Conservation (phyloP, 192 early-diverging fungal species). For the Geranomyces variabilis region DNA sequence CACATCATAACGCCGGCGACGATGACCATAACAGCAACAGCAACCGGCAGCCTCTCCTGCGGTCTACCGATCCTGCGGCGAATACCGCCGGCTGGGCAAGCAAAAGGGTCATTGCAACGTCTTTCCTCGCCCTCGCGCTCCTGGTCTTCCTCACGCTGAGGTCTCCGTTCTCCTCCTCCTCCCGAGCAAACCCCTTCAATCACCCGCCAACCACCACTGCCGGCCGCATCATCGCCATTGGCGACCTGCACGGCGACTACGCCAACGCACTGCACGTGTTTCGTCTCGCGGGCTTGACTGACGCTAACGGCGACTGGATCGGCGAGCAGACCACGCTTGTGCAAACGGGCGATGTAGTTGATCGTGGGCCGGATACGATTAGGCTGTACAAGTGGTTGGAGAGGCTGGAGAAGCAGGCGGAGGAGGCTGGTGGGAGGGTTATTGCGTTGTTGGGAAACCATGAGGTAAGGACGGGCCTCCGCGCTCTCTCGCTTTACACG, state of each 20-base stretch:
- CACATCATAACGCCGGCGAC: too few species aligned
- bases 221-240: conserved; percentile 64
- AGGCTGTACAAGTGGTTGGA: conserved; percentile 63
- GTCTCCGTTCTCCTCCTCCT: too few species aligned
- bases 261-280: conserved; percentile 55
- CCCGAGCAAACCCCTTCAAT: too few species aligned
- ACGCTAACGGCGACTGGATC: conserved; percentile 64
- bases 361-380: conserved; percentile 75
- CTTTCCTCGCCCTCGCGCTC: too few species aligned
- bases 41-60: too few species aligned
- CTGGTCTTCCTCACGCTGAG: too few species aligned
- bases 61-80: too few species aligned
- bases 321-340: conserved; percentile 62
- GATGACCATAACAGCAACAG: too few species aligned
- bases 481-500: conserved; percentile 4
- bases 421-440: conserved; percentile 54
- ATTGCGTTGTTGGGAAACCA: conserved; percentile 41
- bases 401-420: conserved; percentile 60
- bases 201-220: background rate
- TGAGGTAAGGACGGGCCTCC: background rate
- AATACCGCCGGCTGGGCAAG: too few species aligned
- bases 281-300: conserved; percentile 61
- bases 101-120: too few species aligned
- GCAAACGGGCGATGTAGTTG: conserved; percentile 73
- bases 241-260: conserved; percentile 73